These are phyloP conservation scores for Cercophora samala DNA, from an alignment of 495 filamentous ascomycete genomes.

Conservation along the genomic window DNA sequence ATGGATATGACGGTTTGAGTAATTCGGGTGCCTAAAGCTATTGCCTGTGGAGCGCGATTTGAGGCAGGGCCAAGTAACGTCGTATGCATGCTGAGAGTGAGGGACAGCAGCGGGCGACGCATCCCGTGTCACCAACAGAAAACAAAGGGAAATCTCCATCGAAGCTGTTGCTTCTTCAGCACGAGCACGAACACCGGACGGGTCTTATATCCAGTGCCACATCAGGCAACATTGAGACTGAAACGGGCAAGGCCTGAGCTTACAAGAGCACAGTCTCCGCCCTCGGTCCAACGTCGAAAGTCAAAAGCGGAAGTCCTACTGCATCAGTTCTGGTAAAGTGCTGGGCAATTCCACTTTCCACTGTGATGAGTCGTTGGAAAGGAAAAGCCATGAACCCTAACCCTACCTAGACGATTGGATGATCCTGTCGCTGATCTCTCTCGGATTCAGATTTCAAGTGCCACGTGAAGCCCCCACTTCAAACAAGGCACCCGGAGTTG, in stretches of 20 bases:
- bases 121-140: not conserved
- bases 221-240: not conserved
- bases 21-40: not conserved
- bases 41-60: not conserved
- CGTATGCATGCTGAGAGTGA: not conserved
- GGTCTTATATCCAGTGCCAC: not conserved
- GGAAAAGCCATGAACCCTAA: not conserved
- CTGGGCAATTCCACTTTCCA: not conserved
- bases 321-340: not conserved
- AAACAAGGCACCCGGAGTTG: not conserved
- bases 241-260: not conserved
- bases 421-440: not conserved
- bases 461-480: slow-evolving; percentile 3
- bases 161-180: not conserved
- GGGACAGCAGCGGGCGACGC: not conserved
- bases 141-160: too few species aligned
- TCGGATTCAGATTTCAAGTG: not conserved
- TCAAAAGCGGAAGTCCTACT: not conserved
- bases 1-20: not conserved
- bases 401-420: not conserved
- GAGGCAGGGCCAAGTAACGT: slow-evolving; percentile 1
- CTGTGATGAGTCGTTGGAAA: not conserved
- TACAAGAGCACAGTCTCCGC: not conserved
- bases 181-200: not conserved
- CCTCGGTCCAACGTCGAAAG: not conserved